A percentile compares a stretch with the other conserved stretches of the same genome.
These are phyloP conservation scores for Allium sativum DNA, from an alignment of 106 monocot species.

Conservation along the genomic window DNA sequence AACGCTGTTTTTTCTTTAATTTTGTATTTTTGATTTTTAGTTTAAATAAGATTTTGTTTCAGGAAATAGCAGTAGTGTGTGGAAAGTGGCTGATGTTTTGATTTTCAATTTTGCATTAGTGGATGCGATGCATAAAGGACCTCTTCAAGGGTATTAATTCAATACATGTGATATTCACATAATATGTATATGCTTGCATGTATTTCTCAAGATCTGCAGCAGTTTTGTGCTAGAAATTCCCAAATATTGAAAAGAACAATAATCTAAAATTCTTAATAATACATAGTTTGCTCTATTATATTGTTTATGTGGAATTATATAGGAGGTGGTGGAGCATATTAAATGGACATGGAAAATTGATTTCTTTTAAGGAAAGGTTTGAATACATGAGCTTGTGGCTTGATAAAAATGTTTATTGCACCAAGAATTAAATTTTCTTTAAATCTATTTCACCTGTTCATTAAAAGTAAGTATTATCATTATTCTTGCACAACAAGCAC, in stretches of 20 bases:
- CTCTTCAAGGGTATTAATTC: constrained; percentile 67
- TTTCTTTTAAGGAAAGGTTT: constrained; percentile 49
- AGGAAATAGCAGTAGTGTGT: constrained; percentile 28
- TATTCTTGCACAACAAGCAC: no score
- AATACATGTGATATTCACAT: no score
- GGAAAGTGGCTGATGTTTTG: constrained; percentile 61
- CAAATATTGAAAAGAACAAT: no score
- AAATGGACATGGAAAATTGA: constrained; percentile 50
- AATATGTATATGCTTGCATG: no score
- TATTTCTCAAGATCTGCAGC: no score
- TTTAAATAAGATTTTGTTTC: constrained; percentile 62
- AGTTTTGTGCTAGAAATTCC: no score
- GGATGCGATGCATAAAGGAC: constrained; percentile 85
- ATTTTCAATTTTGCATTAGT: constrained; percentile 83
- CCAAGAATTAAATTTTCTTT: constrained; percentile 51
- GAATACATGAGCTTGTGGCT: constrained; percentile 67
- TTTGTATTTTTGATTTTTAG: no score
- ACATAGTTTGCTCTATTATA: no score
- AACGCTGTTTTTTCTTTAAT: no score
- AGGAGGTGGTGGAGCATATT: constrained; percentile 33
- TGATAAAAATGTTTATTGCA: constrained; percentile 33
- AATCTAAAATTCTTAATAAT: no score
- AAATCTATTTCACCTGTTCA: constrained; percentile 66
- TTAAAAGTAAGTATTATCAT: constrained; percentile 74
- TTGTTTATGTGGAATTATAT: constrained; percentile 83